These are phyloP conservation scores for Penicillium crustosum DNA, from an alignment of 2,329 filamentous ascomycete genomes.

Conservation along the genomic window DNA sequence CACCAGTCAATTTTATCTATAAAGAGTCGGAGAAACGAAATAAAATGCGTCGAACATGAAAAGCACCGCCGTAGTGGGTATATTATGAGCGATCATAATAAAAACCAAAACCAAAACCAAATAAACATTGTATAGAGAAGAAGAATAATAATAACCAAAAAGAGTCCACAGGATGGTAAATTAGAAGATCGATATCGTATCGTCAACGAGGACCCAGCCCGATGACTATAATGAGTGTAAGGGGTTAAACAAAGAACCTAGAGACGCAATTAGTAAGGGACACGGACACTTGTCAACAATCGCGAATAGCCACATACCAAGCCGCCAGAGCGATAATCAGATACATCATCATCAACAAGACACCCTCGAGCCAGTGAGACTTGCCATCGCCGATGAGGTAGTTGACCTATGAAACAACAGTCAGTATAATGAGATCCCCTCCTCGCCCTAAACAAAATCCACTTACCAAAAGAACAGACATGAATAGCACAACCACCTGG, in stretches of 20 bases:
- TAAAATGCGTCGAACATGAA: neutral
- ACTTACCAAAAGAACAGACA: constrained; percentile 49
- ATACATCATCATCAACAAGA: constrained; percentile 60
- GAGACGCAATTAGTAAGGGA: neutral
- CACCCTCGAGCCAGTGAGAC: constrained; percentile 61
- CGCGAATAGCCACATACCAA: constrained; percentile 44
- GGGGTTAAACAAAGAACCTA: constrained; percentile 9
- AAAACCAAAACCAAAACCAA: neutral
- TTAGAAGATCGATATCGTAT: neutral
- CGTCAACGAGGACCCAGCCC: neutral
- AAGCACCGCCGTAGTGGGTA: neutral
- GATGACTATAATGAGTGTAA: neutral
- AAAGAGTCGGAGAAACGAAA: neutral
- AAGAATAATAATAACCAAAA: neutral
- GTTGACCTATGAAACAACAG: constrained; percentile 50
- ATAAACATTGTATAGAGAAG: constrained; percentile 2
- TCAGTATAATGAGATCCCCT: constrained; percentile 7
- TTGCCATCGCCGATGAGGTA: constrained; percentile 63
- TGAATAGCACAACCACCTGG: constrained; percentile 69
- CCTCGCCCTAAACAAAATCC: neutral
- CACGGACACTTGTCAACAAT: neutral
- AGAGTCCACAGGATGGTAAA: neutral
- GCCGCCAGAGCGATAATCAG: constrained; percentile 62
- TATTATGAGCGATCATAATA: constrained; percentile 10
- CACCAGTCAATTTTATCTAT: neutral